Base-by-base conservation (phyloP, 805 yeast genomes). In the Wickerhamiella slavikovae region DNA sequence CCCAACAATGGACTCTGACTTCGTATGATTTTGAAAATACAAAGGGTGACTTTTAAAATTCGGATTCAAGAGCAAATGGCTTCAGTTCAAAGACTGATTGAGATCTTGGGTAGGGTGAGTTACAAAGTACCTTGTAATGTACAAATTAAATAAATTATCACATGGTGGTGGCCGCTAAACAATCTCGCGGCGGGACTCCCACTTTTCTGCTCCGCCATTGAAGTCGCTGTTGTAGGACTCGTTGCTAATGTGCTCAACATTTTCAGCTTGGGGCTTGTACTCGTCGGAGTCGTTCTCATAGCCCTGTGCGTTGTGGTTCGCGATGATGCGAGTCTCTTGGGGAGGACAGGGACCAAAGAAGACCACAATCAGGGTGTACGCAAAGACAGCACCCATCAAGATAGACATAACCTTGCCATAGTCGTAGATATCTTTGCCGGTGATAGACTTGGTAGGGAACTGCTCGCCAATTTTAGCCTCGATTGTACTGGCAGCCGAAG, bases 351-450 rank as follows among this genome's bases (percentile, higher is more conserved):
- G 77, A 3, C 79, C 80, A 11, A 65, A 38, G 30, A 68, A 43
- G 8, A 62, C 47, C 34, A 64, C 49, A 17, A 68, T 29, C 13
- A 68, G 38, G 29, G 67, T 48, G 42, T 57, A 67, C 7, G 56
- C 67, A 44, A 68, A 66, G 26, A 69, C 77, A 33, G 71, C 66
- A 16, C 71, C 76, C 60, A 68, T 67, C 44, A 72, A 66, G 29
- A 70, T 67, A 20, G 71, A 62, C 79, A 72, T 71, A 29, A 70
- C 77, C 40, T 62, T 64, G n/a, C 72, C 74, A 48, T 74, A 75
- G 45, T 74, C 60, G 43, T 59, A 66, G 30, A 46, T 35, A 18
- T 31, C 40, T 15, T 33, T 30, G 11, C 61, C 64, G 1, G 32
- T 32, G 12, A 45, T 42, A 24, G 52, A 43, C 27, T 37, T 41